Percentiles rank a stretch among this genome's conserved stretches.
Evolutionary conservation across 495 filamentous ascomycete species (phyloP).

Genomic region (Baudoinia panamericana): DNA sequence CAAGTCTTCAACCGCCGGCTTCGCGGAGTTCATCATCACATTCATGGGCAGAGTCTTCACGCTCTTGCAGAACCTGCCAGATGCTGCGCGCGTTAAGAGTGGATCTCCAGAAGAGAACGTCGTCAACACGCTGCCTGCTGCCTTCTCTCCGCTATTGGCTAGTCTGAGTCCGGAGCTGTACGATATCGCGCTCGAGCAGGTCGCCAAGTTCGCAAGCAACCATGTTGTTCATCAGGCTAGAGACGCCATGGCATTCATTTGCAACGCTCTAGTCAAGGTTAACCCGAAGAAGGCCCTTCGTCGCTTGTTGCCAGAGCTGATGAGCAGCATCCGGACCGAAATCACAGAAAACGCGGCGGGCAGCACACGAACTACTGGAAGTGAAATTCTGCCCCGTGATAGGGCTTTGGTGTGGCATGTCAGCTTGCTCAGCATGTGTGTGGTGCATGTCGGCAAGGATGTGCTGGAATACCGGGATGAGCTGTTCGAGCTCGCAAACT

Average conservation of each 20-base stretch:
- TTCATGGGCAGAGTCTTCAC: slow-evolving; percentile 92
- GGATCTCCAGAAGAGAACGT: slow-evolving; percentile 94
- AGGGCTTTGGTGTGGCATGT: slow-evolving; percentile 91
- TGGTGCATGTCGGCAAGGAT: slow-evolving; percentile 85
- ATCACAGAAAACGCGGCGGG: slow-evolving; percentile 97
- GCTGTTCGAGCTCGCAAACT: slow-evolving; percentile 79
- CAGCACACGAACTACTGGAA: slow-evolving; percentile 82
- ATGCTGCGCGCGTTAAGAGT: slow-evolving; percentile 70
- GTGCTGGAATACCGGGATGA: slow-evolving; percentile 78
- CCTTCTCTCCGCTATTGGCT: slow-evolving; percentile 80
- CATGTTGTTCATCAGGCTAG: slow-evolving; percentile 96
- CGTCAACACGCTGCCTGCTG: slow-evolving; percentile 86
- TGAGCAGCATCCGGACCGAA: slow-evolving; percentile 83
- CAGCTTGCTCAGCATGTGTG: slow-evolving; percentile 95
- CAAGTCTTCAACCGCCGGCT: slow-evolving; percentile 88
- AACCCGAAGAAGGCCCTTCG: slow-evolving; percentile 85
- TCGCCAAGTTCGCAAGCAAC: slow-evolving; percentile 80
- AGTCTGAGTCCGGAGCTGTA: slow-evolving; percentile 88
- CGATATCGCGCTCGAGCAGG: slow-evolving; percentile 79
- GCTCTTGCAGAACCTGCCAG: slow-evolving; percentile 85
- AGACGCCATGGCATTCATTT: slow-evolving; percentile 98
- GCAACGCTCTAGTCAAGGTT: slow-evolving; percentile 87
- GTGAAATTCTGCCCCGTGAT: slow-evolving; percentile 85
- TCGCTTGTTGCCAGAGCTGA: slow-evolving; percentile 75
- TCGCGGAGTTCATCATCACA: slow-evolving; percentile 80